Conservation (phyloP, 352 stramenopile genomes). For the Phytopythium montanum region DNA sequence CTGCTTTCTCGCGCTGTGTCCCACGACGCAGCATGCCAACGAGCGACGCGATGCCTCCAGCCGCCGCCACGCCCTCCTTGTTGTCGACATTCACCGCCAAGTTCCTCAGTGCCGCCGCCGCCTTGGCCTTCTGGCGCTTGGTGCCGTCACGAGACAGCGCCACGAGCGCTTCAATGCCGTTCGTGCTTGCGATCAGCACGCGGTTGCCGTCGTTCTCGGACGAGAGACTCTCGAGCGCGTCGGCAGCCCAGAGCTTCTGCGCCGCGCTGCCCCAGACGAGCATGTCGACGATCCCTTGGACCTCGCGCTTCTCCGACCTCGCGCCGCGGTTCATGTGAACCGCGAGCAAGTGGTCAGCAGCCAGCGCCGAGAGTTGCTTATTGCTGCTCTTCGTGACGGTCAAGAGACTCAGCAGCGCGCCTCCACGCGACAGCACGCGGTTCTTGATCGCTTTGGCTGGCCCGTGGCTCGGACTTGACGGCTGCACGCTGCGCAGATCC, state of each 20-base stretch:
- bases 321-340: neutral
- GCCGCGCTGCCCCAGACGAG: neutral
- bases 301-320: neutral
- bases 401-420: neutral
- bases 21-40: neutral
- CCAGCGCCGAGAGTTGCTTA: neutral
- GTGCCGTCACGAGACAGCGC: neutral
- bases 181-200: neutral
- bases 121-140: neutral
- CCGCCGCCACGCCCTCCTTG: neutral
- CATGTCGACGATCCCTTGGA: neutral
- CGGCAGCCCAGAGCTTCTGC: neutral
- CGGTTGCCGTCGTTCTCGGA: neutral
- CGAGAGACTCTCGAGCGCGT: neutral
- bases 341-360: neutral
- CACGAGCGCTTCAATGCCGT: neutral
- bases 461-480: neutral
- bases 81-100: neutral
- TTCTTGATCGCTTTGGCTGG: neutral
- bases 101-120: neutral
- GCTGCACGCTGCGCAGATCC: neutral
- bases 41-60: neutral
- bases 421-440: neutral
- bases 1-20: neutral
- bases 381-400: slow-evolving; percentile 2